phyloP scores from a whole-genome alignment of 1,284 basidiomycete species.

The Ceratobasidium sp. region DNA sequence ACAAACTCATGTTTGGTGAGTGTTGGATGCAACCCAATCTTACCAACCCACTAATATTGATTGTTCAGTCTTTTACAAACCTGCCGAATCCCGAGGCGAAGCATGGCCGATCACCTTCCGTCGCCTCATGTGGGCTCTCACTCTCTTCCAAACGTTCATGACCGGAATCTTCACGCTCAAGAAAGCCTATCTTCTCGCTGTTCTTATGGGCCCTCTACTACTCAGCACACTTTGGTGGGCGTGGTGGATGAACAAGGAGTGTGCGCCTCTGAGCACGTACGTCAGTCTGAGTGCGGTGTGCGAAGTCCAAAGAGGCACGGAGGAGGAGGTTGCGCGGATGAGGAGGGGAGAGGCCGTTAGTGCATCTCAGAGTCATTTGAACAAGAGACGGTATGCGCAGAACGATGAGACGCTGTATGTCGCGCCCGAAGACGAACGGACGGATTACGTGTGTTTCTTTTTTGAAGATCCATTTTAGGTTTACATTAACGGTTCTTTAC shows the following conservation, averaged over 20 bases:
- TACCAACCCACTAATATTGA: background rate
- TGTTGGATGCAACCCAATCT: slow-evolving; percentile 26
- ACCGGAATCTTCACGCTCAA: slow-evolving; percentile 89
- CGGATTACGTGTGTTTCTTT: slow-evolving; percentile 75
- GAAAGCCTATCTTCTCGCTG: slow-evolving; percentile 77
- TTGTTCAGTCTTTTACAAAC: slow-evolving; percentile 83
- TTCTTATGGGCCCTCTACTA: slow-evolving; percentile 81
- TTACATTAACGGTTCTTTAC: background rate
- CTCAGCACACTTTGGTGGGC: slow-evolving; percentile 80
- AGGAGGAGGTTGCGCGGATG: slow-evolving; percentile 74
- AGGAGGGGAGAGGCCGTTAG: slow-evolving; percentile 82
- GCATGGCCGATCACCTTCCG: slow-evolving; percentile 93
- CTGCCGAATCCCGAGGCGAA: slow-evolving; percentile 91
- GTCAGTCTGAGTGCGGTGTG: slow-evolving; percentile 85
- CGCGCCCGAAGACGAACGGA: slow-evolving; percentile 86
- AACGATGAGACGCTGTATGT: slow-evolving; percentile 96
- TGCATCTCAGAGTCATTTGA: slow-evolving; percentile 86
- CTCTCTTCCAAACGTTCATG: slow-evolving; percentile 92
- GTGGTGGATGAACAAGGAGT: slow-evolving; percentile 74
- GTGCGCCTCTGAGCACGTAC: slow-evolving; percentile 80
- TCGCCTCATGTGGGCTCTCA: slow-evolving; percentile 85
- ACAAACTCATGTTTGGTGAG: slow-evolving; percentile 92
- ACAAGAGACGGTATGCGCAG: slow-evolving; percentile 82
- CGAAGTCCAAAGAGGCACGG: slow-evolving; percentile 86
- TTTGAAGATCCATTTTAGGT: slow-evolving; percentile 27